Conservation (phyloP, 1,284 basidiomycete genomes). For the Macrocystidia cucumis region DNA sequence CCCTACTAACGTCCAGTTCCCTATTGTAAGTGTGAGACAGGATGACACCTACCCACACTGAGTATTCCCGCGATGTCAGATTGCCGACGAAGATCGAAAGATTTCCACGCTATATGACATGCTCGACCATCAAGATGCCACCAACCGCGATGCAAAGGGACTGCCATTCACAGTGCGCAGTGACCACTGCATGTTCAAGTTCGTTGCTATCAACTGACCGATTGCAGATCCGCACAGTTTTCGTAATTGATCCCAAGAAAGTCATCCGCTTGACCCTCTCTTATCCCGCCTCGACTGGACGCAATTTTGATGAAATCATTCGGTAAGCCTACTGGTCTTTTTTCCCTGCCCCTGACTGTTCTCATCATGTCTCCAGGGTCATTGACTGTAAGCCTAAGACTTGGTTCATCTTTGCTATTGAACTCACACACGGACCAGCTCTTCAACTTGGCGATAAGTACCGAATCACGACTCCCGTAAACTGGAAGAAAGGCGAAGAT, state of each 20-base stretch:
- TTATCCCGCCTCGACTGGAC: constrained; percentile 85
- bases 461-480: constrained; percentile 80
- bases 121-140: constrained; percentile 92
- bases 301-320: constrained; percentile 85
- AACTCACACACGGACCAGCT: constrained; percentile 28
- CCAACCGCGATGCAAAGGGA: constrained; percentile 92
- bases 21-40: constrained; percentile 58
- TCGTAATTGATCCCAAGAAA: constrained; percentile 91
- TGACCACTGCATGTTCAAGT: constrained; percentile 3
- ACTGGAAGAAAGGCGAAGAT: constrained; percentile 92
- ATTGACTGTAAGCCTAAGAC: constrained; percentile 28
- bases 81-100: constrained; percentile 87
- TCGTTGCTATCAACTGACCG: constrained; percentile 7
- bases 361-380: constrained; percentile 20
- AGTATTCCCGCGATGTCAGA: constrained; percentile 35
- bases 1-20: constrained; percentile 79
- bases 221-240: constrained; percentile 87
- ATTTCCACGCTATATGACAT: constrained; percentile 88
- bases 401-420: constrained; percentile 4
- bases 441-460: constrained; percentile 94
- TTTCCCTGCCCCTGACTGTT: background rate
- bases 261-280: constrained; percentile 84
- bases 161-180: constrained; percentile 68
- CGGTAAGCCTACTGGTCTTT: constrained; percentile 37
- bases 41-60: constrained; percentile 2